Base-by-base conservation (phyloP, 345 rosid genomes). In the Garcia nutans region DNA sequence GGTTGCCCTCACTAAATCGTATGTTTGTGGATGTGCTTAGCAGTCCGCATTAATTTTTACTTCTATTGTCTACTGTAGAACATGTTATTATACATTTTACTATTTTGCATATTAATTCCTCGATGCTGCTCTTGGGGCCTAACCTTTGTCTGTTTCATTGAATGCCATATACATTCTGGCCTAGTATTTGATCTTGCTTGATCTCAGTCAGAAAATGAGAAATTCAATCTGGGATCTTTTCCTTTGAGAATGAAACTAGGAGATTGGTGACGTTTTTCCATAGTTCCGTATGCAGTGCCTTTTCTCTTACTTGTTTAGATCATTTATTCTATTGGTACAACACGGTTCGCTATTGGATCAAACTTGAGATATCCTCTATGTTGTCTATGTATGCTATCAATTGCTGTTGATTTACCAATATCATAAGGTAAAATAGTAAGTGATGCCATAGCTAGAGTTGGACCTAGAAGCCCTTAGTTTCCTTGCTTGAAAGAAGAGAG, bases 21-120 rank as follows among this genome's bases (percentile, higher is more conserved):
- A 85, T 88, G 87, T 87, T 86, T 81, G 86, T 86, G 76, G 87
- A 89, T 81, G 90, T 82, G 76, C 87, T 88, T 83, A 84, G 88
- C 81, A 91, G 92, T 79, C 93, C 89, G 77, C 93, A 56, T 74
- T 90, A 85, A 84, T 81, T 74, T 74, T 75, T 66, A 77, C 71
- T 76, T 76, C 55, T 70, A 73, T 71, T 80, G 72, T 72, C 81
- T 76, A 70, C 74, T 57, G 49, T 61, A 23, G 55, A 76, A 80
- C 75, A 71, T 79, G 80, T 75, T 68, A 72, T 75, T 78, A 58
- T 71, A 73, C 47, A 65, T 54, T 70, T 76, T 61, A 68, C 75
- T 64, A 70, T 24, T 56, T 74, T 69, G 59, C 70, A 23, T 79
- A 50, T 57, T 58, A 60, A 64, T 3, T 28, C 71, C 57, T 59